Evolutionary conservation across 805 yeast species (phyloP).

Genomic region (Scheffersomyces coipomensis): DNA sequence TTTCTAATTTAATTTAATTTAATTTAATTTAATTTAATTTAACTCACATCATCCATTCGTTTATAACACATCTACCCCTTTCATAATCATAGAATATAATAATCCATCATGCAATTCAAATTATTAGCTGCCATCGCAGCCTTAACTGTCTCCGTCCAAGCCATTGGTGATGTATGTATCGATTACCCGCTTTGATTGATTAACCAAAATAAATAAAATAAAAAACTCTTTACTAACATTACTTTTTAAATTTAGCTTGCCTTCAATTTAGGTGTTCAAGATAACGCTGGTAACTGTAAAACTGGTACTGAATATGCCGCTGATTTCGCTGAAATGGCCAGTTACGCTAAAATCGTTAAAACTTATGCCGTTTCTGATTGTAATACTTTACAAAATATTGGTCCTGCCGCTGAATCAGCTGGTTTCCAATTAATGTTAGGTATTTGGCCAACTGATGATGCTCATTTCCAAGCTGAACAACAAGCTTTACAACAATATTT

Average conservation of each 20-base stretch:
- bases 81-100: neutral
- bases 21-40: no score
- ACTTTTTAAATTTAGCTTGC: slow-evolving; percentile 46
- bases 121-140: slow-evolving; percentile 47
- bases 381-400: slow-evolving; percentile 79
- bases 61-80: no score
- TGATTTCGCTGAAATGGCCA: slow-evolving; percentile 61
- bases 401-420: slow-evolving; percentile 80
- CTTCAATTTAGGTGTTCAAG: slow-evolving; percentile 83
- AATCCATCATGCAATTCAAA: slow-evolving; percentile 34
- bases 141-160: slow-evolving; percentile 48
- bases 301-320: slow-evolving; percentile 62
- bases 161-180: slow-evolving; percentile 54
- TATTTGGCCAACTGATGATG: slow-evolving; percentile 89
- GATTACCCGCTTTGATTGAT: neutral
- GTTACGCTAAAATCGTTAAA: slow-evolving; percentile 66
- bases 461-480: slow-evolving; percentile 74
- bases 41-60: no score
- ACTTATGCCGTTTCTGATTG: slow-evolving; percentile 94
- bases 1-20: no score
- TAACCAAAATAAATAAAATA: neutral
- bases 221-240: neutral
- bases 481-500: slow-evolving; percentile 66
- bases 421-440: slow-evolving; percentile 81
- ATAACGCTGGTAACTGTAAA: slow-evolving; percentile 75